Evolutionary conservation across 2,329 filamentous ascomycete genomes (phyloP), one percentile per base, ranked within the genome.

Genomic region (Epichloe glyceriae): DNA sequence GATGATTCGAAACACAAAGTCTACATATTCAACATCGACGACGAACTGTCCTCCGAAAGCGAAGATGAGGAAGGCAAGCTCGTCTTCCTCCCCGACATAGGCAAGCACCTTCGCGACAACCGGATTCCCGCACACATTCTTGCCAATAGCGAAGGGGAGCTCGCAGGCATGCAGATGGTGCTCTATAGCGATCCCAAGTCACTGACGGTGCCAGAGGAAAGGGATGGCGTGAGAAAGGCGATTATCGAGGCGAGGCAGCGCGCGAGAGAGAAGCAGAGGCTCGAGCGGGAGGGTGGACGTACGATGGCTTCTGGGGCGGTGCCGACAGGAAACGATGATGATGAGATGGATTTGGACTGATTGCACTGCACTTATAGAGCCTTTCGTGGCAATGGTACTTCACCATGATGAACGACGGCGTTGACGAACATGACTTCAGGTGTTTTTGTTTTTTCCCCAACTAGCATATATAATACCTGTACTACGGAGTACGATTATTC

Each of bases 11-110:
- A 86, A 60, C 76, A 95, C 70, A 87, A 85, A 62, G 81, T 96
- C 53, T 96, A 93, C 73, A 89, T 98, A 59, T 84, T 90, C 72
- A 83, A 94, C 67, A 74, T 98, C 10, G 89, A 95, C 63, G 85
- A 85, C 59, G 91, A 97, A 68, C 78, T 97, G 34, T 83, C 84
- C 14, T 71, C 70, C 7, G 69, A 67, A 53, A 67, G 58, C 57
- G 64, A 66, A 12, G 55, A 54, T 51, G 73, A 76, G 54, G 73
- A 78, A 20, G 76, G 78, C 57, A 76, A 73, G 57, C 76, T 94
- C 45, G 75, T 90, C 62, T 89, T 96, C 70, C 76, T 95, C 0
- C 83, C 88, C 0, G 87, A 94, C 63, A 86, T 97, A 50, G 85
- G 91, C 63, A 88, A 86, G 67, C 85, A 87, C 62, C 75, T 97